Conservation (phyloP, 257 asterid species). For the Phtheirospermum japonicum region DNA sequence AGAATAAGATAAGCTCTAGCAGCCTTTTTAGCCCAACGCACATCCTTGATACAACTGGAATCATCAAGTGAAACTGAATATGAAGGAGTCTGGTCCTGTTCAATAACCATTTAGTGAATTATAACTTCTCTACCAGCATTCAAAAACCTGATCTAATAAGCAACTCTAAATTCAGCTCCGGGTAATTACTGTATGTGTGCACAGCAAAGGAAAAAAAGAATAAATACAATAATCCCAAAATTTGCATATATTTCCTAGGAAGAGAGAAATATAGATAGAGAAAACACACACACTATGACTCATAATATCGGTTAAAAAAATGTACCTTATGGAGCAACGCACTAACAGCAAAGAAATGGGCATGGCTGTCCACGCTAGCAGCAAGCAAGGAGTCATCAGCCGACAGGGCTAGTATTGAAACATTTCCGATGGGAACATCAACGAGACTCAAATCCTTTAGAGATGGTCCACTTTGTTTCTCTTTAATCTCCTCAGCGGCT, state of each 20-base stretch:
- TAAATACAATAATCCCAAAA: not conserved
- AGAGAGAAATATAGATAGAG: too few relatives aligned
- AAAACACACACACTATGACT: too few relatives aligned
- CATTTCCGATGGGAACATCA: constrained; percentile 58
- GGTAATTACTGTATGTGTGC: not conserved
- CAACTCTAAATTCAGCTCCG: constrained; percentile 16
- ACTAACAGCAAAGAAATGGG: constrained; percentile 75
- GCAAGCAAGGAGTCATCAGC: constrained; percentile 76
- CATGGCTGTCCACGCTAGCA: constrained; percentile 45
- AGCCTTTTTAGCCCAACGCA: constrained; percentile 61
- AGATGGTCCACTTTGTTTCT: constrained; percentile 42
- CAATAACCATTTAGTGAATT: constrained; percentile 22
- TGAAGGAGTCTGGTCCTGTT: constrained; percentile 72
- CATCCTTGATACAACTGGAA: constrained; percentile 54
- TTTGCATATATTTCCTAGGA: not conserved
- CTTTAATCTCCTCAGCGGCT: constrained; percentile 62
- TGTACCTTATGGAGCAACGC: too few relatives aligned
- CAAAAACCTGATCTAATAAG: constrained; percentile 10
- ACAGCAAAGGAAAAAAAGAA: not conserved
- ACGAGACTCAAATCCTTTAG: constrained; percentile 57
- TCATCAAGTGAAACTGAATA: constrained; percentile 66
- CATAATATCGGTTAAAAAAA: too few relatives aligned
- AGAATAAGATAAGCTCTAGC: constrained; percentile 63
- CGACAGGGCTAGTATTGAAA: constrained; percentile 60
- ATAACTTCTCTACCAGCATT: constrained; percentile 18